Evolutionary conservation across 1,284 basidiomycete species (phyloP), one percentile per base, ranked within the genome.

Genomic region (Pulveroboletus sp.): DNA sequence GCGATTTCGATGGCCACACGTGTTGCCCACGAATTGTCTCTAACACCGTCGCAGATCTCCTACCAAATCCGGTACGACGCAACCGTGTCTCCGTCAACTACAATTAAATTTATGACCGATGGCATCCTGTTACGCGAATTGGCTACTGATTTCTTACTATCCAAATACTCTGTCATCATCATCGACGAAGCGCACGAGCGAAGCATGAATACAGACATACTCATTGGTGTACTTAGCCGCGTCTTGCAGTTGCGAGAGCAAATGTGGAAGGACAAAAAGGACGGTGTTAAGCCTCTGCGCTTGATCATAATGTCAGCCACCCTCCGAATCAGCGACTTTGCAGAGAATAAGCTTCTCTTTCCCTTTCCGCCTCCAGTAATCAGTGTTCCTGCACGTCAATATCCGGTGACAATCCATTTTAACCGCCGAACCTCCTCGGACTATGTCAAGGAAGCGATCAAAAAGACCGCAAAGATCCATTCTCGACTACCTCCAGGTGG

Each of bases 81-180:
- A 0, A 98, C 94, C 0, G 90, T 94, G 0, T 93, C 93, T 4
- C 81, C 92, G 0, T 81, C 86, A 25, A 99, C 97, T 0, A 86
- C 87, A 9, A 94, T 99, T 78, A 98, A 99, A 74, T 99, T 99
- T 79, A 99, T 99, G 96, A 99, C 97, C 3, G 97, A 99, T 68
- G 97, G 97, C 79, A 94, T 99, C 17, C 77, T 99, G 25, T 79
- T 99, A 14, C 88, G 97, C 56, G 97, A 99, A 73, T 80, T 99
- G 24, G 89, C 94, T 0, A 85, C 84, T 17, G 96, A 99, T 70
- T 96, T 99, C 70, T 73, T 98, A 31, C 79, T 99, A 18, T 85
- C 79, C 51, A 92, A 89, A 70, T 99, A 99, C 73, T 95, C 92
- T 25, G 91, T 97, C 33, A 86, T 99, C 62, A 90, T 99, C 57